Percentiles rank a stretch among this genome's conserved stretches.
Evolutionary conservation across 495 filamentous ascomycete species (phyloP).

Genomic region (Bryoglossum gracile): DNA sequence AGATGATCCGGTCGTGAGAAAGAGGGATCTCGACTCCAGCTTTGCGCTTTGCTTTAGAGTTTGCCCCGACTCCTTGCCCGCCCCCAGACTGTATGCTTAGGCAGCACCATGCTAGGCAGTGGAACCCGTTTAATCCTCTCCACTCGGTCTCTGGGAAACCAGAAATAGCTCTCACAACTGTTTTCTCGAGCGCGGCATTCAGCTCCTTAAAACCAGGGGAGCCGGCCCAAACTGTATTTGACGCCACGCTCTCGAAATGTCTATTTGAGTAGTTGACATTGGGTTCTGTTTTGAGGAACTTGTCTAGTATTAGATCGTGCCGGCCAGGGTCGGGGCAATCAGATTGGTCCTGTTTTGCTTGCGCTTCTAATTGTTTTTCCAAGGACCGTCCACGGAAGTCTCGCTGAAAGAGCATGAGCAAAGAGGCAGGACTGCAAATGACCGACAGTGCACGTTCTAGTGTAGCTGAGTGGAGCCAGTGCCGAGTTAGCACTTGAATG

Average conservation of each 20-base stretch:
- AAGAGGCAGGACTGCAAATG: too few species aligned
- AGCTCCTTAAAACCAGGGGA: not conserved
- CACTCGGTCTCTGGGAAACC: not conserved
- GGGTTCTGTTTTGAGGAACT: not conserved
- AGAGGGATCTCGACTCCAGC: not conserved
- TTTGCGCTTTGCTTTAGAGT: not conserved
- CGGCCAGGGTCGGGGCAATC: not conserved
- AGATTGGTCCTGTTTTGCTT: not conserved
- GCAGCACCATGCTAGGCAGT: constrained; percentile 1
- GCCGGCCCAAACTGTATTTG: not conserved
- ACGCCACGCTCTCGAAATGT: not conserved
- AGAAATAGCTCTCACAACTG: not conserved
- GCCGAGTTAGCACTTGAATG: not conserved
- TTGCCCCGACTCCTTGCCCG: not conserved
- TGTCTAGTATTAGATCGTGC: not conserved
- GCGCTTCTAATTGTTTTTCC: not conserved
- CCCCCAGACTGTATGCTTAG: not conserved
- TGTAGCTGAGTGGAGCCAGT: not conserved
- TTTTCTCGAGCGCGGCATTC: not conserved
- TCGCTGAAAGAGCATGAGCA: not conserved
- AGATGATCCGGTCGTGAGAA: not conserved
- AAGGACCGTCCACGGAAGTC: not conserved
- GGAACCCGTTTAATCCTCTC: not conserved
- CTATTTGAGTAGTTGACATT: not conserved
- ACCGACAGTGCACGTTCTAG: not conserved